Base-by-base conservation (phyloP, 805 yeast genomes). In the Kuraishia borneana region DNA sequence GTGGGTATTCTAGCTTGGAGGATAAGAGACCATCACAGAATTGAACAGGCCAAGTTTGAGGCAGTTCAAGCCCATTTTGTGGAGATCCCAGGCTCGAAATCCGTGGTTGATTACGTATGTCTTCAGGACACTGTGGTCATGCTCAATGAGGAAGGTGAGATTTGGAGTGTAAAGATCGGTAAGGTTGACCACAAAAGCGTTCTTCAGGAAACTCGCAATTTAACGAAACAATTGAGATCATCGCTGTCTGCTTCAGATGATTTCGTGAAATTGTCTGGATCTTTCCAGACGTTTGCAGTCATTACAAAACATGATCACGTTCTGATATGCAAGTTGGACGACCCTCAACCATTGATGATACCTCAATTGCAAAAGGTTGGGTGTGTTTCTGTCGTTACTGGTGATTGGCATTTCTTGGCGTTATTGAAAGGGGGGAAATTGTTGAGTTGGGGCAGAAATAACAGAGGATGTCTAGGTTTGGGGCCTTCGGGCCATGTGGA, bases 401-500 rank as follows among this genome's bases (percentile, higher is more conserved):
- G 89, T 2, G 92, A 83, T 49, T 74, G 79, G 46, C 94, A 83
- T 48, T 61, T 50, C 21, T 45, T 82, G 31, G 89, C 83, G 0
- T 54, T 82, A n/a, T 60, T 75, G 3, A 58, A 60, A 30, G 56
- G 60, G 13, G 92, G 92, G 0, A 61, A 68, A 3, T 40, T 79
- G 13, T 63, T 63, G 38, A 56, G 76, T 4, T 81, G 88, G 89
- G 92, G 92, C 0, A 35, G 63, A 10, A 57, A 59, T 23, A 39
- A 47, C 3, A 76, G 83, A 49, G 92, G 92, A 6, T 76, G 83
- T 45, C 48, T 82, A n/a, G 92, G 92, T 0, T 43, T 80, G 3
- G 89, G 83, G 2, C 35, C 44, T 5, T 43, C 42, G 8, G 43
- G 51, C 3, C 39, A 38, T 12, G 50, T 64, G 2, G 41, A 43